These are phyloP conservation scores for Mycena indigotica DNA, from an alignment of 768 basidiomycete species.

Conservation along the genomic window DNA sequence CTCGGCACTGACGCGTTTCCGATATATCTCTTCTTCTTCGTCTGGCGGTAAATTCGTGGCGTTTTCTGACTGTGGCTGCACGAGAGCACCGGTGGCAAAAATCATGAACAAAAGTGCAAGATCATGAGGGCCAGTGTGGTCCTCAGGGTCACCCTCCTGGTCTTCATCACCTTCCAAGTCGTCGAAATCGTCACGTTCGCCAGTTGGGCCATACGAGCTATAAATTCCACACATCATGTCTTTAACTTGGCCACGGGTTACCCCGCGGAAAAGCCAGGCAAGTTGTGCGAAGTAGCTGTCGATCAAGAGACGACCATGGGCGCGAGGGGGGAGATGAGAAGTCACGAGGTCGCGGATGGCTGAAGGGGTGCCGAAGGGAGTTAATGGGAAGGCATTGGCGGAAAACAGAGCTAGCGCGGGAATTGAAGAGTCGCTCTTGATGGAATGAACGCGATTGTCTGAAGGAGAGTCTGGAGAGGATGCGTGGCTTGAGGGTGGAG, in stretches of 20 bases:
- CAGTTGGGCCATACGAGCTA: constrained; percentile 13
- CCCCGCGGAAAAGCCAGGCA: constrained; percentile 54
- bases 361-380: constrained; percentile 52
- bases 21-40: constrained; percentile 1
- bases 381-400: constrained; percentile 65
- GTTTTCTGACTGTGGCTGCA: constrained; percentile 33
- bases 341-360: constrained; percentile 54
- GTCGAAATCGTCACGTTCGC: constrained; percentile 18
- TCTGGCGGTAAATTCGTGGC: not conserved
- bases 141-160: constrained; percentile 28
- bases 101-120: constrained; percentile 50
- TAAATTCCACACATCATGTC: constrained; percentile 48
- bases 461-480: constrained; percentile 26
- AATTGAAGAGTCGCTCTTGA: constrained; percentile 20
- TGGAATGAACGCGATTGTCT: constrained; percentile 12
- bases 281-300: constrained; percentile 51
- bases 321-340: constrained; percentile 55
- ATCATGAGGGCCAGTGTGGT: constrained; percentile 49
- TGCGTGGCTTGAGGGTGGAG: constrained; percentile 21
- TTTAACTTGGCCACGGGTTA: constrained; percentile 46
- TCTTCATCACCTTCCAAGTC: constrained; percentile 26
- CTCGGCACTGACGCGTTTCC: constrained; percentile 30
- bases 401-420: constrained; percentile 40
- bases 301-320: constrained; percentile 47
- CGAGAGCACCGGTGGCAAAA: constrained; percentile 58